phyloP scores from a whole-genome alignment of 305 asterid genomes.

The Solanum chacoense region DNA sequence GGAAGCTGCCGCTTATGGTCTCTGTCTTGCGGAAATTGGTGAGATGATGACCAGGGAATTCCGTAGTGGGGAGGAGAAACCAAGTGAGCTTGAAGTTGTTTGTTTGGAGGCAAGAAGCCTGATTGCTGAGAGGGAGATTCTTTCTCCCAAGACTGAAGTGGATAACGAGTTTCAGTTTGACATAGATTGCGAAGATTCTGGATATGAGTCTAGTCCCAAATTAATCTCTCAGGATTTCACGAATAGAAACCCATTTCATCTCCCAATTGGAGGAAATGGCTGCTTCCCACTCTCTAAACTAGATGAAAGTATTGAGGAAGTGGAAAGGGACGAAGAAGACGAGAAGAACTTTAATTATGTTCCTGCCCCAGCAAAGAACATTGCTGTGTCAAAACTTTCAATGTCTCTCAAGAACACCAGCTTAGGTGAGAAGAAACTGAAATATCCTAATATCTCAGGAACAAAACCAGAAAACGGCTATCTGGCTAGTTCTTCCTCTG shows the following conservation, averaged over 20 bases:
- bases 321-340: constrained; percentile 34
- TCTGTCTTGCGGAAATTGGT: constrained; percentile 92
- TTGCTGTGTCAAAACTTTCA: constrained; percentile 39
- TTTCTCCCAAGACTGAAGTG: constrained; percentile 35
- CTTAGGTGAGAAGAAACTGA: constrained; percentile 51
- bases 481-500: constrained; percentile 44
- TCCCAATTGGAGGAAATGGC: constrained; percentile 34
- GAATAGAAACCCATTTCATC: constrained; percentile 22
- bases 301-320: constrained; percentile 58
- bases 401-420: constrained; percentile 42
- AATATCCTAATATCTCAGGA: constrained; percentile 34
- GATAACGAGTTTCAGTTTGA: constrained; percentile 56
- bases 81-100: constrained; percentile 92
- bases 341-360: constrained; percentile 20
- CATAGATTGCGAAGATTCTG: constrained; percentile 67
- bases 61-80: constrained; percentile 83
- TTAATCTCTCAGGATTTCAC: constrained; percentile 22
- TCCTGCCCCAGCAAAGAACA: constrained; percentile 14
- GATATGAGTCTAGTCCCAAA: constrained; percentile 14
- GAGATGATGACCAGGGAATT: constrained; percentile 98
- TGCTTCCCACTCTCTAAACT: constrained; percentile 54
- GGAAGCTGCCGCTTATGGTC: constrained; percentile 75
- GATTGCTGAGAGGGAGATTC: constrained; percentile 36
- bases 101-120: constrained; percentile 75
- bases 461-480: constrained; percentile 25